phyloP scores from a whole-genome alignment of 148 eudicot species.

The Nyssa sinensis region DNA sequence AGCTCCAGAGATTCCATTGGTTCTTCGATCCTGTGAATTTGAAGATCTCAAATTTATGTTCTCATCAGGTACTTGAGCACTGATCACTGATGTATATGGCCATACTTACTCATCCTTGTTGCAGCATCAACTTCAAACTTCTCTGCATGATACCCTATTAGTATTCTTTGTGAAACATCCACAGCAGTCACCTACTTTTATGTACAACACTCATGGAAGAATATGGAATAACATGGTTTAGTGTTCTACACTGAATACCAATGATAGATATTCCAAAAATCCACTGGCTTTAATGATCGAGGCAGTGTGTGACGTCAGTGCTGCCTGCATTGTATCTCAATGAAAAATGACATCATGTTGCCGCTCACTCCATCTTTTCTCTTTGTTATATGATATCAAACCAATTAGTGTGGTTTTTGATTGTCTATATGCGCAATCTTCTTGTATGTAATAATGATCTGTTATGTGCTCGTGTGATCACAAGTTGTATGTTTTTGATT shows the following conservation, averaged over 20 bases:
- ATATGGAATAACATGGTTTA: neutral
- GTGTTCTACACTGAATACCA: neutral
- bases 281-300: neutral
- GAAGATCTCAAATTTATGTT: slow-evolving; percentile 57
- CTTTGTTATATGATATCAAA: neutral
- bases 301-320: neutral
- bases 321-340: neutral
- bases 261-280: neutral
- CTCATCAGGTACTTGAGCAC: slow-evolving; percentile 60
- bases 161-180: neutral
- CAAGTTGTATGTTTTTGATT: no score
- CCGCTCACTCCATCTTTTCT: neutral
- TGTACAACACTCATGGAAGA: neutral
- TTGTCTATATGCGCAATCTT: neutral
- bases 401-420: neutral
- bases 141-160: neutral
- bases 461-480: no score
- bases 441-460: neutral
- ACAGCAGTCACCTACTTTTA: neutral
- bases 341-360: neutral
- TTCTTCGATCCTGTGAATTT: slow-evolving; percentile 89
- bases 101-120: neutral
- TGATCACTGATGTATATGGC: no score
- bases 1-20: slow-evolving; percentile 88
- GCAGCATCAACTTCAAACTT: neutral